These are phyloP conservation scores for Suillus spraguei DNA, from an alignment of 768 basidiomycete species.

Conservation along the genomic window DNA sequence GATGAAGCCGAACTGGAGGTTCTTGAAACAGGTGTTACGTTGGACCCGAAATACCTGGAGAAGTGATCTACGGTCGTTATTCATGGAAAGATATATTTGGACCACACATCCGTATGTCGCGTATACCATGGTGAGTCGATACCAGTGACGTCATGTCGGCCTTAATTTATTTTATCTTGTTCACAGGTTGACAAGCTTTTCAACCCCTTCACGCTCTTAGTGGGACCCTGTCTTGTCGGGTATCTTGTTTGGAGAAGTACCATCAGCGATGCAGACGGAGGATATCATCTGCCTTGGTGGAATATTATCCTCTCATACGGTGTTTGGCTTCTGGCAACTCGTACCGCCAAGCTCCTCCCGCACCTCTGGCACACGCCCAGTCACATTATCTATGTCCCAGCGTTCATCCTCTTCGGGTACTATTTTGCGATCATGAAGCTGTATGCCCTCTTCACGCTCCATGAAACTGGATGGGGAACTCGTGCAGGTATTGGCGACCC, in stretches of 20 bases:
- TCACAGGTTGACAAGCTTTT: slow-evolving; percentile 78
- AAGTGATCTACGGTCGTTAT: slow-evolving; percentile 84
- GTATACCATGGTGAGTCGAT: slow-evolving; percentile 73
- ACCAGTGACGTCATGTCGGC: not conserved
- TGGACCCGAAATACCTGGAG: slow-evolving; percentile 97
- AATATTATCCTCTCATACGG: slow-evolving; percentile 69
- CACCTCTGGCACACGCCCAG: slow-evolving; percentile 78
- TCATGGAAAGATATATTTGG: slow-evolving; percentile 89
- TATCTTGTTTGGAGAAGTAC: slow-evolving; percentile 82
- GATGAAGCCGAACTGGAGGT: slow-evolving; percentile 97
- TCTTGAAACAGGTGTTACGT: slow-evolving; percentile 89
- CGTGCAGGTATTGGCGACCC: slow-evolving; percentile 91
- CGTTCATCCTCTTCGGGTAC: slow-evolving; percentile 88
- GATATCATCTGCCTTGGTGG: slow-evolving; percentile 86
- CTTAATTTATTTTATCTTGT: not conserved
- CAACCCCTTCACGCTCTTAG: slow-evolving; percentile 85
- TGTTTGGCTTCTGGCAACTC: slow-evolving; percentile 70
- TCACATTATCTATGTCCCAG: slow-evolving; percentile 82
- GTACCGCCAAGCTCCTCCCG: slow-evolving; percentile 78
- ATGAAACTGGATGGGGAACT: slow-evolving; percentile 98
- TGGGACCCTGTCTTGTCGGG: slow-evolving; percentile 79
- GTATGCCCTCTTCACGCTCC: slow-evolving; percentile 87
- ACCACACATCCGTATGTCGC: slow-evolving; percentile 75
- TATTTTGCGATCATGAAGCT: slow-evolving; percentile 96
- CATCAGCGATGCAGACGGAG: slow-evolving; percentile 62